A percentile compares a stretch with the other conserved stretches of the same genome.
phyloP scores from a whole-genome alignment of 106 monocot species.

The Xerophyta viscosa region DNA sequence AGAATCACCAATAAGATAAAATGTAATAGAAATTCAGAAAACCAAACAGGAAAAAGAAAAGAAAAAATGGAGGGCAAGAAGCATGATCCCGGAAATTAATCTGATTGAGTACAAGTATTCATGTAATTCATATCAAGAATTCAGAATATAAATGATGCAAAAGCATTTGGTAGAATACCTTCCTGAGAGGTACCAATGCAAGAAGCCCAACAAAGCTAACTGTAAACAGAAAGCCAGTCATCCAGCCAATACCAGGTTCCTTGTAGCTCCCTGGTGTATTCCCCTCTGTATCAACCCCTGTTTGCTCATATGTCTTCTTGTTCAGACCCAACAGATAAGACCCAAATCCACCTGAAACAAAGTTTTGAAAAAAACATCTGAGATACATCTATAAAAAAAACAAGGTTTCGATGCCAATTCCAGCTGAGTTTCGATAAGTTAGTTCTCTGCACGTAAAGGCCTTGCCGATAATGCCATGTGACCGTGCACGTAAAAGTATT shows the following conservation, averaged over 20 bases:
- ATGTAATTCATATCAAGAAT: neutral
- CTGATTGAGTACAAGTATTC: too few species aligned
- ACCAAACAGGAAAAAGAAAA: too few species aligned
- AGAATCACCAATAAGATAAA: too few species aligned
- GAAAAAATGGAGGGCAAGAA: too few species aligned
- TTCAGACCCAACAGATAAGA: conserved; percentile 79
- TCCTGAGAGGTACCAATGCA: conserved; percentile 88
- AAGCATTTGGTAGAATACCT: conserved; percentile 33
- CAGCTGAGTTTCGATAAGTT: too few species aligned
- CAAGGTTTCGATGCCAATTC: neutral
- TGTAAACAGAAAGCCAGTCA: conserved; percentile 76
- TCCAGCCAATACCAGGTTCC: conserved; percentile 90
- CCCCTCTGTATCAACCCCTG: conserved; percentile 78
- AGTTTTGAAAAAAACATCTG: too few species aligned
- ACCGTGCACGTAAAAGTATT: too few species aligned
- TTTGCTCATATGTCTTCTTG: conserved; percentile 85
- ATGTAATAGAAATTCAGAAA: too few species aligned
- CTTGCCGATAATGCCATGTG: too few species aligned
- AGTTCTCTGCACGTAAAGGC: too few species aligned
- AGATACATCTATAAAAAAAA: too few species aligned
- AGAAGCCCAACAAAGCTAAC: conserved; percentile 87
- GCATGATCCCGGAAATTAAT: too few species aligned
- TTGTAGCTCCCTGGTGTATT: conserved; percentile 93
- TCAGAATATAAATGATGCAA: neutral
- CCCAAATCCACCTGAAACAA: conserved; percentile 98